A percentile compares a stretch with the other conserved stretches of the same genome.
phyloP scores from a whole-genome alignment of 2,329 filamentous ascomycete species.

The Hymenoscyphus scutula region DNA sequence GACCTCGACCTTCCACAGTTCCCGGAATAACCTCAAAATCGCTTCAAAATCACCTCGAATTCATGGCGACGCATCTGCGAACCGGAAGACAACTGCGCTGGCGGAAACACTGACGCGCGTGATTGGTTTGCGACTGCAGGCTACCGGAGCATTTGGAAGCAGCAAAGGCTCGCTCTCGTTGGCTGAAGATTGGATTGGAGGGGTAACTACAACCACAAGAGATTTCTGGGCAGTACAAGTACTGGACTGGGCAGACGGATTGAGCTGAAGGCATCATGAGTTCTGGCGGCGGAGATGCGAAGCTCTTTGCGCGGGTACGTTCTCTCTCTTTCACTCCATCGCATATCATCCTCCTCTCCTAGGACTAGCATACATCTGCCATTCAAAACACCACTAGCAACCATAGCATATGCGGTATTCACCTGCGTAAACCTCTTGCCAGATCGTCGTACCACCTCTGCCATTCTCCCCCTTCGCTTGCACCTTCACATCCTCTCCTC shows the following conservation, averaged over 20 bases:
- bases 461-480: neutral
- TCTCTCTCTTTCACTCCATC: constrained; percentile 47
- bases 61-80: constrained; percentile 28
- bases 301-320: constrained; percentile 96
- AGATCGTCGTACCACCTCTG: neutral
- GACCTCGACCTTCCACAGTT: constrained; percentile 9
- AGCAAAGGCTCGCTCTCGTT: constrained; percentile 29
- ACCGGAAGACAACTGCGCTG: constrained; percentile 19
- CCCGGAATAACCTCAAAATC: too few species aligned
- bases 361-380: neutral
- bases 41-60: constrained; percentile 14
- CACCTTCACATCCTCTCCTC: neutral
- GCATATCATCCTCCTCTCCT: neutral
- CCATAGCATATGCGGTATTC: neutral
- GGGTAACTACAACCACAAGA: constrained; percentile 25
- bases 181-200: constrained; percentile 30
- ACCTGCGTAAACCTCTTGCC: neutral
- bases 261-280: constrained; percentile 33
- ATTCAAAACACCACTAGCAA: neutral
- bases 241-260: constrained; percentile 18
- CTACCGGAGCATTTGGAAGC: constrained; percentile 16
- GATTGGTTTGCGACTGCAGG: constrained; percentile 25
- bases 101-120: constrained; percentile 30
- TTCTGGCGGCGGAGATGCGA: constrained; percentile 83
- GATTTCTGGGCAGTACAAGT: neutral